phyloP scores from a whole-genome alignment of 2,329 filamentous ascomycete species.

The Knufia petricola region DNA sequence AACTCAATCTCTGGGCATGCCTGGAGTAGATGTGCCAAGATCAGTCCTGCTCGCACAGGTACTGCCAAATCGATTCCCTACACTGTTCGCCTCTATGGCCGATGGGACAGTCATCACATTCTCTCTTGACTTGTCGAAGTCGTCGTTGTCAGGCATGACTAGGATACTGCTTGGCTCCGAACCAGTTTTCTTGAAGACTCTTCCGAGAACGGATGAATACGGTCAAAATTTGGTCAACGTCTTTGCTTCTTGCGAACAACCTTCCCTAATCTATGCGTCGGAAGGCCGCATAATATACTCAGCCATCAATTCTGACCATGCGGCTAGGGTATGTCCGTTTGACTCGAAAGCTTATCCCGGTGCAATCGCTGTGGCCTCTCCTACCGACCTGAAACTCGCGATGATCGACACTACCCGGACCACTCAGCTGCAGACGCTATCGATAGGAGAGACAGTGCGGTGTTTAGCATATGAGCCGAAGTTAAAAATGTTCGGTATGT shows the following conservation, averaged over 20 bases:
- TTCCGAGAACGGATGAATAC: conserved; percentile 46
- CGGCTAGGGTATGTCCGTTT: conserved; percentile 72
- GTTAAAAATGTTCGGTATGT: conserved; percentile 74
- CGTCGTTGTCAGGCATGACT: conserved; percentile 61
- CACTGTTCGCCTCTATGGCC: conserved; percentile 79
- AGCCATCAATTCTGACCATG: conserved; percentile 81
- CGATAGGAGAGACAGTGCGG: conserved; percentile 71
- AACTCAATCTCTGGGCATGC: conserved; percentile 52
- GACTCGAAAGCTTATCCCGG: conserved; percentile 70
- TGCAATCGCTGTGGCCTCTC: conserved; percentile 71
- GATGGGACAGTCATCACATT: conserved; percentile 87
- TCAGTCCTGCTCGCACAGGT: conserved; percentile 73
- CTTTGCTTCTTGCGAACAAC: conserved; percentile 88
- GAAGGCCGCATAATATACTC: conserved; percentile 87
- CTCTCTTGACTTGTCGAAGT: conserved; percentile 53
- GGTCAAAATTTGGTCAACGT: conserved; percentile 61
- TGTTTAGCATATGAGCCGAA: conserved; percentile 74
- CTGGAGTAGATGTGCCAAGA: conserved; percentile 69
- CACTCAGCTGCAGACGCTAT: conserved; percentile 76
- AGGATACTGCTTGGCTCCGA: conserved; percentile 78
- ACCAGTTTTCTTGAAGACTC: conserved; percentile 67
- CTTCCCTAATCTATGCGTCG: conserved; percentile 82
- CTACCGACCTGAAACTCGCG: conserved; percentile 66
- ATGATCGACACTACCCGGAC: conserved; percentile 73
- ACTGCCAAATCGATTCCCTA: conserved; percentile 56